Percentiles rank a stretch among this genome's conserved stretches.
These are phyloP conservation scores for Jaapia argillacea DNA, from an alignment of 768 basidiomycete species.

Conservation along the genomic window DNA sequence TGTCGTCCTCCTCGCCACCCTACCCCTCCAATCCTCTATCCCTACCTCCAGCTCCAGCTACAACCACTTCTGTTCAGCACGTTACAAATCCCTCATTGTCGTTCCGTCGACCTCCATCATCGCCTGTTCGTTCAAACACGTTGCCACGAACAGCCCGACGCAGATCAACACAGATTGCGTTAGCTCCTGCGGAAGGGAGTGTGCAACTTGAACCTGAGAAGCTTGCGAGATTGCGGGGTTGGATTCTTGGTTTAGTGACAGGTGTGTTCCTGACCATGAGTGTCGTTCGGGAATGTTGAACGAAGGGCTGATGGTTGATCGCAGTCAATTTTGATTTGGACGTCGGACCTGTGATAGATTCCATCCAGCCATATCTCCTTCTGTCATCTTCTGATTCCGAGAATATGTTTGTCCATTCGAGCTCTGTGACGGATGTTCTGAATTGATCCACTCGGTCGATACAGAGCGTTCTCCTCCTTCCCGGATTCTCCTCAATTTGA, in stretches of 20 bases:
- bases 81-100: too few relatives aligned
- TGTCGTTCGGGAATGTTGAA: conserved; percentile 1
- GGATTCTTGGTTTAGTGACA: conserved; percentile 59
- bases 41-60: too few relatives aligned
- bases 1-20: too few relatives aligned
- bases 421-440: neutral
- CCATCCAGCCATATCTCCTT: conserved; percentile 56
- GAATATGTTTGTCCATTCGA: conserved; percentile 65
- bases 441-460: conserved; percentile 5
- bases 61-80: too few relatives aligned
- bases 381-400: conserved; percentile 61
- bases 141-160: neutral
- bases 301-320: conserved; percentile 4
- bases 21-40: too few relatives aligned
- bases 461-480: conserved; percentile 85
- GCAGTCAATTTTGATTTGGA: conserved; percentile 86
- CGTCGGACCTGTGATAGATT: conserved; percentile 68
- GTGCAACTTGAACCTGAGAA: conserved; percentile 33
- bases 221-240: conserved; percentile 42
- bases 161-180: neutral
- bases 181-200: too few relatives aligned
- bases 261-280: conserved; percentile 33
- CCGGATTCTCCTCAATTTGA: conserved; percentile 84
- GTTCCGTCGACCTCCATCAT: neutral
- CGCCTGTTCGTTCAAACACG: neutral